A percentile compares a stretch with the other conserved stretches of the same genome.
These are phyloP conservation scores for Litchi chinensis DNA, from an alignment of 345 rosid species.

Conservation along the genomic window DNA sequence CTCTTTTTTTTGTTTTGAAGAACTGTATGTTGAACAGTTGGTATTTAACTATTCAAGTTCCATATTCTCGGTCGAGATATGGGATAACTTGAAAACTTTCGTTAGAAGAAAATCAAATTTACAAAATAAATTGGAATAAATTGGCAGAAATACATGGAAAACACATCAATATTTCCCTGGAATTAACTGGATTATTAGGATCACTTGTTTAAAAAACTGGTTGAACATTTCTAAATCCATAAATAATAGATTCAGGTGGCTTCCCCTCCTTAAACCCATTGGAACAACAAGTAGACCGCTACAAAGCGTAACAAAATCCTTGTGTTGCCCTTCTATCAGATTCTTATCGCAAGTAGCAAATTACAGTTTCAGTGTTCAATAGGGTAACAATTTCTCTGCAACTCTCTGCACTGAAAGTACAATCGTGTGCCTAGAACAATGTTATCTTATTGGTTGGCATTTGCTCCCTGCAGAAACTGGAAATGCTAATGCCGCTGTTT, in stretches of 20 bases:
- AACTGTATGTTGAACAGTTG: no score
- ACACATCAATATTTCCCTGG: no score
- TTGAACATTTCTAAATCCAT: neutral
- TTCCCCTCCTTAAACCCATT: no score
- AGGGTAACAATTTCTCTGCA: neutral
- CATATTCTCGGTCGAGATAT: no score
- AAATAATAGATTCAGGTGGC: no score
- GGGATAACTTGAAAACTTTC: no score
- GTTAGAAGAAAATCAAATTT: no score
- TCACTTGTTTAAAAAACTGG: neutral
- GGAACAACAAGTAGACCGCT: neutral
- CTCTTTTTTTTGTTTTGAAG: no score
- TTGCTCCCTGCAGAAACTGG: neutral
- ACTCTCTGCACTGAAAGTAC: neutral
- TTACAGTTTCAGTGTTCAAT: neutral
- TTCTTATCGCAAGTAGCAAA: conserved; percentile 4
- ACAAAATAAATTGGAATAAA: no score
- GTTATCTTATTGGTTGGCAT: neutral
- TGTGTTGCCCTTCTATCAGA: neutral
- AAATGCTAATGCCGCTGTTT: neutral
- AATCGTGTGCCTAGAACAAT: neutral
- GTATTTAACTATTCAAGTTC: no score
- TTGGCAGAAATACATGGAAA: no score
- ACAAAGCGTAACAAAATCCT: neutral
- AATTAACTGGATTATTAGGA: no score